Conservation (phyloP, 768 basidiomycete species). For the Boletus eberwhitei region DNA sequence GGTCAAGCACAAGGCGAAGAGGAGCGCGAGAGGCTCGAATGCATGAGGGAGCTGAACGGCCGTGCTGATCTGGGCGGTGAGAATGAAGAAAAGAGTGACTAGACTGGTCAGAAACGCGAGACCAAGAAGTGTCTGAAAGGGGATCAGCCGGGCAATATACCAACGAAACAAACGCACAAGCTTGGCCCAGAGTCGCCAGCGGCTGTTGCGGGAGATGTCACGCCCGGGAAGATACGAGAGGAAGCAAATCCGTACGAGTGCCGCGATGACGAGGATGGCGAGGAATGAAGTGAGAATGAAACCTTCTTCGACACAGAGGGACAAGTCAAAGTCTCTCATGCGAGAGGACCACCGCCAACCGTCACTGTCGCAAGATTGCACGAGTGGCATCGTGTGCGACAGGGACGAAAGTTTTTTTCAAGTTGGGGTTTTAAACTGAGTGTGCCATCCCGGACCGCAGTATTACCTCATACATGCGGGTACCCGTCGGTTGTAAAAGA, state of each 20-base stretch:
- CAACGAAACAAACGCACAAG: slow-evolving; percentile 46
- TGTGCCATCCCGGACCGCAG: no score
- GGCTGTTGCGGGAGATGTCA: slow-evolving; percentile 45
- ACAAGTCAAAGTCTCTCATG: slow-evolving; percentile 66
- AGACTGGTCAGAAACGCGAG: slow-evolving; percentile 48
- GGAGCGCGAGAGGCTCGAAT: slow-evolving; percentile 55
- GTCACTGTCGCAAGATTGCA: slow-evolving; percentile 50
- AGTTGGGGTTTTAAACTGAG: no score
- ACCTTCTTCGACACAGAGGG: slow-evolving; percentile 80
- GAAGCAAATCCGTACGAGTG: slow-evolving; percentile 38
- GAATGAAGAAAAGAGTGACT: slow-evolving; percentile 39
- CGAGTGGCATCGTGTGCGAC: slow-evolving; percentile 30
- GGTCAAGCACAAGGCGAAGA: slow-evolving; percentile 49
- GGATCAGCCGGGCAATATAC: background rate
- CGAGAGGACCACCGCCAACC: slow-evolving; percentile 65
- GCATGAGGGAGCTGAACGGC: slow-evolving; percentile 50
- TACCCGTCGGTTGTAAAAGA: no score
- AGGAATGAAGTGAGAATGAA: slow-evolving; percentile 56
- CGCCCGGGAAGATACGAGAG: slow-evolving; percentile 22
- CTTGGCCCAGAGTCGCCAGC: slow-evolving; percentile 57
- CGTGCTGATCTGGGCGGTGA: slow-evolving; percentile 30
- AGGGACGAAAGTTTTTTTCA: no score
- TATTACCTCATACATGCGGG: no score
- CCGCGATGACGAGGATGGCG: slow-evolving; percentile 41
- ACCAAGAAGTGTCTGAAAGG: slow-evolving; percentile 43